phyloP scores from a whole-genome alignment of 768 basidiomycete genomes.

The Podaxis carcinomalis region DNA sequence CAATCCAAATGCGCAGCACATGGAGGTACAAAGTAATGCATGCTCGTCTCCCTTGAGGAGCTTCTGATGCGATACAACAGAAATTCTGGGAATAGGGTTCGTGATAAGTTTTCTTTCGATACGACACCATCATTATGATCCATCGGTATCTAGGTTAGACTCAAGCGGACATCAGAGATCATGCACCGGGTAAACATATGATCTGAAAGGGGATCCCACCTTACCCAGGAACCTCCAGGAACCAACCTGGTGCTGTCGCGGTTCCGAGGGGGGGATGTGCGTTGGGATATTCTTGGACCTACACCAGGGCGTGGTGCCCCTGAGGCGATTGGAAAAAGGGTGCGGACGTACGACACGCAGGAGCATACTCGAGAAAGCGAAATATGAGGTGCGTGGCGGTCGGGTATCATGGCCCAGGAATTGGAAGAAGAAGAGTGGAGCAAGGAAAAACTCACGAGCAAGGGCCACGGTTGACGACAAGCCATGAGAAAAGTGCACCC shows the following conservation, averaged over 20 bases:
- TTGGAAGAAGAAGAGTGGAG: not conserved
- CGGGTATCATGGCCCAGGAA: not conserved
- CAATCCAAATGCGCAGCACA: too few relatives aligned
- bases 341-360: not conserved
- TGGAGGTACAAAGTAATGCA: too few relatives aligned
- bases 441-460: conserved; percentile 50
- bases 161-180: not conserved
- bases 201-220: not conserved
- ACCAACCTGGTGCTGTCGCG: not conserved
- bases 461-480: conserved; percentile 63
- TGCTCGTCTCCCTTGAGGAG: too few relatives aligned
- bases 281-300: not conserved
- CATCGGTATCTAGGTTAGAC: not conserved
- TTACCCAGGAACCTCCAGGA: not conserved
- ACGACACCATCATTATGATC: not conserved
- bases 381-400: not conserved
- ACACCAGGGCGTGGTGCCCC: not conserved
- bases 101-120: too few relatives aligned
- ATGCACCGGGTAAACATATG: conserved; percentile 1
- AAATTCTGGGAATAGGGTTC: too few relatives aligned
- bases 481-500: conserved; percentile 64
- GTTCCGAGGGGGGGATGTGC: not conserved
- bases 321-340: not conserved
- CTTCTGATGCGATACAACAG: too few relatives aligned
- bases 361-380: not conserved